A percentile compares a stretch with the other conserved stretches of the same genome.
phyloP scores from a whole-genome alignment of 176 grass and related monocot species.

The Dactylis glomerata region DNA sequence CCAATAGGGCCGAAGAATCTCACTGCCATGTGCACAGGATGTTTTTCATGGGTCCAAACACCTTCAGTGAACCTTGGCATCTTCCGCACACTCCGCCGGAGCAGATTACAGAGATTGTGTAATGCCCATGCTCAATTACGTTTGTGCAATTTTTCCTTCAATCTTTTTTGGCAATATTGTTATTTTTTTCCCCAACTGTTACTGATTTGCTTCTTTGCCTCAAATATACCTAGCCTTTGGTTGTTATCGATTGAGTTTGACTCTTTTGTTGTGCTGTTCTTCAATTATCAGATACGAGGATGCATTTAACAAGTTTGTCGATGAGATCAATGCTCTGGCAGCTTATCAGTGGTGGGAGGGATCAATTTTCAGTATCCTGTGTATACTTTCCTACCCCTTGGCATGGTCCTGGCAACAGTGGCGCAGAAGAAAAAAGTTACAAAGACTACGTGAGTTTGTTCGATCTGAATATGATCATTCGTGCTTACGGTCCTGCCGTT shows the following conservation, averaged over 20 bases:
- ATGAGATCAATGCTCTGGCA: conserved; percentile 87
- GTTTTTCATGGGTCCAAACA: conserved; percentile 96
- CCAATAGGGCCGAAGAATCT: conserved; percentile 92
- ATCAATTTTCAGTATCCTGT: conserved; percentile 71
- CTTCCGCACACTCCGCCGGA: conserved; percentile 76
- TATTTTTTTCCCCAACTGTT: not conserved
- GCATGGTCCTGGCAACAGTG: conserved; percentile 99
- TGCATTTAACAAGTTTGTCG: conserved; percentile 93
- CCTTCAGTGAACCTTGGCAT: conserved; percentile 95
- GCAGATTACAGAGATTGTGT: conserved; percentile 94
- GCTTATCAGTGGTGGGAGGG: conserved; percentile 99
- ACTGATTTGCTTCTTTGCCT: conserved; percentile 7
- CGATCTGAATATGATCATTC: conserved; percentile 97
- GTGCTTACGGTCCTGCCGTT: conserved; percentile 87
- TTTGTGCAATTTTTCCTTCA: conserved; percentile 9
- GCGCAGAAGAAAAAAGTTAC: conserved; percentile 82
- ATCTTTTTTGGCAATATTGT: not conserved
- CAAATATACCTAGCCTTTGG: not conserved
- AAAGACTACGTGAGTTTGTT: conserved; percentile 92
- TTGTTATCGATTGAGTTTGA: not conserved
- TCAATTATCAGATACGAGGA: conserved; percentile 65
- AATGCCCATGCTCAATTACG: conserved; percentile 10
- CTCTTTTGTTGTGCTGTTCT: not conserved
- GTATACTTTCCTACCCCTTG: conserved; percentile 75
- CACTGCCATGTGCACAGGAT: conserved; percentile 92